Percentiles rank a stretch among this genome's conserved stretches.
phyloP scores from a whole-genome alignment of 2,329 filamentous ascomycete species.

The Xylariales sp. region DNA sequence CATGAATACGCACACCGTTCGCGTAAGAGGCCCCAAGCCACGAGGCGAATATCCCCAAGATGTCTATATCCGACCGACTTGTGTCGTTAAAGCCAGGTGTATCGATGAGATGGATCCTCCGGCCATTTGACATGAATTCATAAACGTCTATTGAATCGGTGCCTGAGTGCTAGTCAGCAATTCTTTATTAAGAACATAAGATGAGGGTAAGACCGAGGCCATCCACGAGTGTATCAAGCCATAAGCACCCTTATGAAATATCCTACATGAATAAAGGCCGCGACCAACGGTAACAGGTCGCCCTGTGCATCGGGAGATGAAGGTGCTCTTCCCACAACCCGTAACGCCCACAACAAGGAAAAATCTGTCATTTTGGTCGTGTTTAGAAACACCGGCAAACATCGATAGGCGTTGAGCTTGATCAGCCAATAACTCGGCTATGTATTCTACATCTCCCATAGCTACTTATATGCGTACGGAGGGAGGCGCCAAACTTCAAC shows the following conservation, averaged over 20 bases:
- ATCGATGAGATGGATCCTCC: constrained; percentile 5
- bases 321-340: constrained; percentile 1
- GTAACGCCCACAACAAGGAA: constrained; percentile 2
- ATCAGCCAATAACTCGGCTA: too few species aligned
- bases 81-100: constrained; percentile 5
- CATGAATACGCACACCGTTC: constrained; percentile 9
- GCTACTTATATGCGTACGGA: too few species aligned
- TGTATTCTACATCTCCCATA: too few species aligned
- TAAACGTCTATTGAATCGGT: constrained; percentile 10
- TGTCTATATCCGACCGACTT: constrained; percentile 1
- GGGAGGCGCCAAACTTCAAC: too few species aligned
- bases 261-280: too few species aligned
- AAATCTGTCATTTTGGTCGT: not conserved
- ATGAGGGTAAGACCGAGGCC: too few species aligned
- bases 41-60: not conserved
- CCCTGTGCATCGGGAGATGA: constrained; percentile 1
- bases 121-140: not conserved
- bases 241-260: too few species aligned
- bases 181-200: too few species aligned
- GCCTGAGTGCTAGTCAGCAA: not conserved
- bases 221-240: too few species aligned
- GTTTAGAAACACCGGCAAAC: not conserved
- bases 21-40: constrained; percentile 3
- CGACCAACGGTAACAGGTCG: too few species aligned
- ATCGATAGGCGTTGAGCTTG: too few species aligned